Conservation (phyloP, 2,329 filamentous ascomycete species). For the Venturiaceae sp. region DNA sequence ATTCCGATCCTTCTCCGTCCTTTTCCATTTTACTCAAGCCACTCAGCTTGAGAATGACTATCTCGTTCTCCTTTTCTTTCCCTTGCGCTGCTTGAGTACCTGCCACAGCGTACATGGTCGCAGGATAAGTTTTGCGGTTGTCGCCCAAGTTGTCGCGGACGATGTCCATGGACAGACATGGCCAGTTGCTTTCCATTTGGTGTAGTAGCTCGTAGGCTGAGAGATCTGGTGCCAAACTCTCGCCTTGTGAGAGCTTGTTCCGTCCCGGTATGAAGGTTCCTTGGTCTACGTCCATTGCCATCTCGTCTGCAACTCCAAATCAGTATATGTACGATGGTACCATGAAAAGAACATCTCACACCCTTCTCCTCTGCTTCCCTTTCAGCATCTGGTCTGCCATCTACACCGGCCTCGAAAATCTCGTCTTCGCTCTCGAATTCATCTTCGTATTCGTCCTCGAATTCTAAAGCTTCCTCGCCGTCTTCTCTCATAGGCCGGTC, state of each 20-base stretch:
- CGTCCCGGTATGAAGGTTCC: constrained; percentile 93
- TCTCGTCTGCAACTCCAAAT: neutral
- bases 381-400: constrained; percentile 86
- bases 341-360: neutral
- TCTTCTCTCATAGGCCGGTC: constrained; percentile 43
- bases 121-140: constrained; percentile 84
- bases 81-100: constrained; percentile 81
- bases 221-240: constrained; percentile 82
- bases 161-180: constrained; percentile 92
- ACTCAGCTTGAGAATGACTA: constrained; percentile 95
- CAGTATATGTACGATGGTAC: neutral
- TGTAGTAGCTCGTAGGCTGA: constrained; percentile 98
- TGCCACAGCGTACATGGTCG: constrained; percentile 88
- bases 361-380: constrained; percentile 74
- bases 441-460: constrained; percentile 91
- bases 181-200: constrained; percentile 88
- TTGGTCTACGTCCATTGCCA: constrained; percentile 84
- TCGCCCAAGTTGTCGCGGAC: constrained; percentile 78
- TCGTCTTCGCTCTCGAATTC: constrained; percentile 93
- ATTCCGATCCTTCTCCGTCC: constrained; percentile 60
- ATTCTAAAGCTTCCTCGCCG: constrained; percentile 55
- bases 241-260: constrained; percentile 80
- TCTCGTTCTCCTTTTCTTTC: constrained; percentile 74
- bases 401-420: constrained; percentile 87
- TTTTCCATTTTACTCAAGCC: constrained; percentile 83